Base-by-base conservation (phyloP, 768 basidiomycete genomes). In the Lactarius quietus region DNA sequence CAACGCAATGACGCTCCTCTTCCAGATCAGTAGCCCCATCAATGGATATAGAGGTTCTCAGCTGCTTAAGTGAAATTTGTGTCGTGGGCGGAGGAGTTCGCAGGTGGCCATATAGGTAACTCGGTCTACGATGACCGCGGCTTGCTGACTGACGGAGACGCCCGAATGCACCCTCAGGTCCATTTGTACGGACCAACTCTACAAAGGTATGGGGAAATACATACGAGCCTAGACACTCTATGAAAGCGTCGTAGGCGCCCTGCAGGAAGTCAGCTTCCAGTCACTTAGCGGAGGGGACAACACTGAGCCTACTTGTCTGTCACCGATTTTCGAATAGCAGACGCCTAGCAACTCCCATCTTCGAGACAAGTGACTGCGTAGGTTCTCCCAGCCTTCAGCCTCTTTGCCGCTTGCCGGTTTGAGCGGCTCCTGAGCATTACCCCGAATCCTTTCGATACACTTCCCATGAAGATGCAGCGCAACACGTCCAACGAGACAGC, bases 281-380 rank as follows among this genome's bases (percentile, higher is more conserved):
- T 55, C 0, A 29, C 35, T 28, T 28, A 20, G 35, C 41, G 57
- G 61, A 15, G 53, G 64, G 61, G 52, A 59, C 58, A 45, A 66
- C 43, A 39, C 58, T 60, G 15, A 4, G 73, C 80, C 35, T 53
- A 92, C 94, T 82, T 83, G 84, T 26, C 88, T 81, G 69, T 96
- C 89, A 0, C 88, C 89, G 31, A 86, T 86, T 74, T 91, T 94
- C 33, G 83, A 81, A 71, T 85, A 86, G 73, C 92, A 93, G 5
- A 89, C 84, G 0, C 84, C 93, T 29, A 95, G 77, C 35, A 96
- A 74, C 76, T 97, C 93, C 83, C 88, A 95, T 54, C 93, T 78
- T 26, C 87, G 81, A 68, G 82, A 83, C 31, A 94, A 69, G 66
- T 89, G 86, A 36, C 86, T 85, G 63, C 84, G 82, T 1, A 92